Conservation (phyloP, 2,329 filamentous ascomycete genomes). For the Aspergillus brasiliensis region DNA sequence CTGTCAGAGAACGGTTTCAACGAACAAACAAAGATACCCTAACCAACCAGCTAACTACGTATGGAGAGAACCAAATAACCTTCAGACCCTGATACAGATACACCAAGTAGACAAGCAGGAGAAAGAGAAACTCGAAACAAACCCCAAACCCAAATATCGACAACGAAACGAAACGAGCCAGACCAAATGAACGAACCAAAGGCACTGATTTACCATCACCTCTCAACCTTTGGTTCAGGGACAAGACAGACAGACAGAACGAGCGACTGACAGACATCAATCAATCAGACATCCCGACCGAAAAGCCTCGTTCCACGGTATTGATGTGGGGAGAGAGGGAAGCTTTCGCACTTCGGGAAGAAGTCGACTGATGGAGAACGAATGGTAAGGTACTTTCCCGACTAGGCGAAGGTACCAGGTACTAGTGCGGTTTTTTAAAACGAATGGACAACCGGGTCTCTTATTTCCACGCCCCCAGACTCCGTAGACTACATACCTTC, state of each 20-base stretch:
- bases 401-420: constrained; percentile 5
- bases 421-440: not conserved
- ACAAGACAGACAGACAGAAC: not conserved
- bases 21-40: not conserved
- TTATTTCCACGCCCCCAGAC: not conserved
- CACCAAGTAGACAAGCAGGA: too few species aligned
- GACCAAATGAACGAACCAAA: not conserved
- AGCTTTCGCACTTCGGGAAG: not conserved
- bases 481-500: too few species aligned
- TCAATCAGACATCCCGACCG: constrained; percentile 7
- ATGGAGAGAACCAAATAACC: too few species aligned
- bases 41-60: not conserved
- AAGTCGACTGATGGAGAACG: not conserved
- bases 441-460: not conserved
- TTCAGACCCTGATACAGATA: too few species aligned
- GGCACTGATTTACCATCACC: not conserved
- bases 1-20: constrained; percentile 6
- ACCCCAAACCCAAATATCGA: too few species aligned
- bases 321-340: not conserved
- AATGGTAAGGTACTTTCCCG: constrained; percentile 1
- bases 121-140: too few species aligned
- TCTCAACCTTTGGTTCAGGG: constrained; percentile 2
- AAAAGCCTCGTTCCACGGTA: constrained; percentile 5
- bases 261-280: too few species aligned
- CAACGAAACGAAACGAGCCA: too few species aligned